Evolutionary conservation across 495 filamentous ascomycete genomes (phyloP), one percentile per base, ranked within the genome.

Genomic region (Daldinia vernicosa): DNA sequence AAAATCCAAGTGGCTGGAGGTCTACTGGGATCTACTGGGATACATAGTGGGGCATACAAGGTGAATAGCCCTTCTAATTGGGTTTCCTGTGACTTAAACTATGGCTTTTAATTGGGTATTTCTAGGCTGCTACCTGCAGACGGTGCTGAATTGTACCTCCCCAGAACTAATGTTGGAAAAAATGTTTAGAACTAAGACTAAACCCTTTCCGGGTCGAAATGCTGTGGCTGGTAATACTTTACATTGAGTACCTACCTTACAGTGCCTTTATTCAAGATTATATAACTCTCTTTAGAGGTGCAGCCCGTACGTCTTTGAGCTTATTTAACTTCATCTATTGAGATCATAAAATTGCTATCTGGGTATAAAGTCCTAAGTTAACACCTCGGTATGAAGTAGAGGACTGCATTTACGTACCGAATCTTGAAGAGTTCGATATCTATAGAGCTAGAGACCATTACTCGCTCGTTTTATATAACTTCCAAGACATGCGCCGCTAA

Each of bases 1-100:
- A 69, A 73, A 73, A 73, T 73, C 62, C 70, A 73, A 73, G 66
- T 69, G 70, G 70, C 70, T 73, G 70, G 70, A 66, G 58, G 60
- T 61, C 7, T 65, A 35, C 37, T 51, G 39, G 65, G 70, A 37
- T 61, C 7, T 65, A 35, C 37, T 51, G 39, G 65, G 70, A 37
- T 65, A 43, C 61, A 27, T 55, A 24, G 60, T 60, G 65, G 70
- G 39, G n/a, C 59, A 37, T 0, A 4, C n/a, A 26, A 28, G 22
- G 14, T 6, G 5, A 39, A 39, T 24, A n/a, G 12, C 33, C 12
- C 15, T 57, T 43, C 14, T 69, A 15, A 69, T 72, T 72, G 66
- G 70, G 0, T 66, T 1, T 1, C 26, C 4, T 57, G 32, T 66
- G 57, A 58, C 56, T 64, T 15, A 39, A 64, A 22, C 60, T 72